Conservation (phyloP, 306 rosid species). For the Prunus persica region DNA sequence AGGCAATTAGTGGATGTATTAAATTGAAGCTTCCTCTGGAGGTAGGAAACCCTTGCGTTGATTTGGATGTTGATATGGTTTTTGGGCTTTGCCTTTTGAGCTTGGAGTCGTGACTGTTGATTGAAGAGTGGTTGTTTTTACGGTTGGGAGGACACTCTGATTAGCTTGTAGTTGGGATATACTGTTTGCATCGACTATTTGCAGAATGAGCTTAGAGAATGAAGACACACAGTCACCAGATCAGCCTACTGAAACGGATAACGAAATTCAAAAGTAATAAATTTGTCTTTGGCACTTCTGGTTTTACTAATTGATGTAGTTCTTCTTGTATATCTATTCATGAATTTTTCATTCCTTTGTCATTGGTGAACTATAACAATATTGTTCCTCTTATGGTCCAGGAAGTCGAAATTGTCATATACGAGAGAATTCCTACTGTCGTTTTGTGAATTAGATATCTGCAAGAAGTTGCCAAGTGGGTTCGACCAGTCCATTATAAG, state of each 20-base stretch:
- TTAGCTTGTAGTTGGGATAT: slow-evolving; percentile 24
- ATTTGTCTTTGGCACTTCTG: slow-evolving; percentile 9
- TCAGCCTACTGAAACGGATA: slow-evolving; percentile 36
- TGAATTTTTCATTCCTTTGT: slow-evolving; percentile 7
- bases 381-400: slow-evolving; percentile 32
- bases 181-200: slow-evolving; percentile 23
- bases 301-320: neutral
- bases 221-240: slow-evolving; percentile 41
- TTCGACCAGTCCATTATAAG: slow-evolving; percentile 72
- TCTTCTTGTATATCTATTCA: neutral
- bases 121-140: slow-evolving; percentile 24
- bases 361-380: slow-evolving; percentile 20
- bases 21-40: neutral
- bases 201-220: slow-evolving; percentile 70
- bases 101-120: slow-evolving; percentile 26
- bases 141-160: slow-evolving; percentile 23
- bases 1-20: slow-evolving; percentile 13
- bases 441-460: slow-evolving; percentile 63
- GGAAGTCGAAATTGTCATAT: slow-evolving; percentile 59
- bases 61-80: slow-evolving; percentile 11
- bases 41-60: slow-evolving; percentile 5
- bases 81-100: neutral
- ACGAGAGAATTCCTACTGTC: slow-evolving; percentile 80
- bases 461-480: slow-evolving; percentile 75
- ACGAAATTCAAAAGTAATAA: slow-evolving; percentile 55